Evolutionary conservation across 306 rosid species (phyloP).

Genomic region (Cucurbita ficifolia): DNA sequence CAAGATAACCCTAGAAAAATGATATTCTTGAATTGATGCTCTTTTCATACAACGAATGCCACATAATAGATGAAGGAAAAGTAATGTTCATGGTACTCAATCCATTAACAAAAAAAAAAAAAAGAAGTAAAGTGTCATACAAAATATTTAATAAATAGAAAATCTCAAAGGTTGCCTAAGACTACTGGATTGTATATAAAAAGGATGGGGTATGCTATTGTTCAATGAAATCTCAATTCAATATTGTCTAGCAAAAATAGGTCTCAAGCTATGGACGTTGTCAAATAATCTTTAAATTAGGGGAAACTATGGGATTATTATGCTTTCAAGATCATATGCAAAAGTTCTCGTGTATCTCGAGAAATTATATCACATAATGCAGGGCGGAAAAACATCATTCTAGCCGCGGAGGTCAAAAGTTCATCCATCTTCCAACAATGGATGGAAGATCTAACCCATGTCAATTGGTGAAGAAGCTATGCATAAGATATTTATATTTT

Average conservation of each 20-base stretch:
- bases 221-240: neutral
- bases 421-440: neutral
- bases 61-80: neutral
- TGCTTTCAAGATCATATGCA: neutral
- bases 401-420: neutral
- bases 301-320: neutral
- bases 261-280: neutral
- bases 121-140: neutral
- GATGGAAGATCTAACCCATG: neutral
- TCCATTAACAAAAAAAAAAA: neutral
- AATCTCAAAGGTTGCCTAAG: neutral
- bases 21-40: neutral
- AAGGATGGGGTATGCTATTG: neutral
- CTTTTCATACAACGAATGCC: neutral
- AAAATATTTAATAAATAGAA: neutral
- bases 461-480: neutral
- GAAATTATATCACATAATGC: neutral
- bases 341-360: neutral
- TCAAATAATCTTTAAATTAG: neutral
- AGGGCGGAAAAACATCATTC: neutral
- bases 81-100: neutral
- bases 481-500: neutral
- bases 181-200: neutral
- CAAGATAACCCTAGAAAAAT: neutral
- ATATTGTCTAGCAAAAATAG: neutral